phyloP scores from a whole-genome alignment of 176 grass and related monocot species.

The Musa schizocarpa region DNA sequence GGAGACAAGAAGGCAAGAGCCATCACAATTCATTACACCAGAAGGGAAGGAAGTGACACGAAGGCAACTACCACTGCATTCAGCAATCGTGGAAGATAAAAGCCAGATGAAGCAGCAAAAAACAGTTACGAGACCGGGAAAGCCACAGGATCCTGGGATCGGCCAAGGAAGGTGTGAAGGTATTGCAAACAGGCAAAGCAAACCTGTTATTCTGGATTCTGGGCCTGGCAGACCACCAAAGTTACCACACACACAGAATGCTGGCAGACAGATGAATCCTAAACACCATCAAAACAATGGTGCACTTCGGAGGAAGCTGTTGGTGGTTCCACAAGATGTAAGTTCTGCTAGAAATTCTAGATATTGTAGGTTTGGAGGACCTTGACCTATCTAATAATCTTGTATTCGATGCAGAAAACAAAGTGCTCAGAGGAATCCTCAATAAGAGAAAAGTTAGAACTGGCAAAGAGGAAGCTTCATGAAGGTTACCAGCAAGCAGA shows the following conservation, averaged over 20 bases:
- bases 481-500: constrained; percentile 63
- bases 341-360: constrained; percentile 6
- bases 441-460: constrained; percentile 29
- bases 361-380: background rate
- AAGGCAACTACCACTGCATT: no score
- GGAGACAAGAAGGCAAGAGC: no score
- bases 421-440: constrained; percentile 29
- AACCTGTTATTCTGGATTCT: constrained; percentile 8
- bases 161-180: constrained; percentile 28
- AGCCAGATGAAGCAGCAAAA: constrained; percentile 30
- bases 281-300: constrained; percentile 29
- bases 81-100: constrained; percentile 22
- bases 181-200: constrained; percentile 21
- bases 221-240: constrained; percentile 29
- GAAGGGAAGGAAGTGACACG: no score
- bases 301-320: constrained; percentile 24
- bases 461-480: constrained; percentile 44
- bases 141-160: background rate
- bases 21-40: no score
- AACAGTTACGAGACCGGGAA: constrained; percentile 19
- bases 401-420: constrained; percentile 8
- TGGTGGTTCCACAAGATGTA: constrained; percentile 30
- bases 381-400: background rate
- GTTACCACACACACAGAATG: background rate
- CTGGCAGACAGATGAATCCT: constrained; percentile 7